Percentiles rank a stretch among this genome's conserved stretches.
These are phyloP conservation scores for Lactifluus rugatus DNA, from an alignment of 768 basidiomycete genomes.

Conservation along the genomic window DNA sequence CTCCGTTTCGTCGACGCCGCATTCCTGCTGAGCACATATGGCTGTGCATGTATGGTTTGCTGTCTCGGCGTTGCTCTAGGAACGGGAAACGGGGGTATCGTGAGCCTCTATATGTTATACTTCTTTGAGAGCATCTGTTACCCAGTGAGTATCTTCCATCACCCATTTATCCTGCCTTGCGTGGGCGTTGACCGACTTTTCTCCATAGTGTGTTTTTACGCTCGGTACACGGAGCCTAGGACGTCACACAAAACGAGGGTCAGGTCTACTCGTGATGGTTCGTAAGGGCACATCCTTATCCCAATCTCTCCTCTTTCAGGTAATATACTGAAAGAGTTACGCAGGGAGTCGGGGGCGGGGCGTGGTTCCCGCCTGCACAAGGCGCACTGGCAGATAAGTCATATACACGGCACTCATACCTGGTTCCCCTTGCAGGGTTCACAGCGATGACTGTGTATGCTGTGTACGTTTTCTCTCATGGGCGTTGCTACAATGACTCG, in stretches of 20 bases:
- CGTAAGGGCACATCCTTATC: background rate
- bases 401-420: constrained; percentile 45
- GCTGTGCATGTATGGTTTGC: constrained; percentile 41
- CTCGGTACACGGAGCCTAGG: constrained; percentile 57
- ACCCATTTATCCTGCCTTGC: too few species aligned
- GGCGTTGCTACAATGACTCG: background rate
- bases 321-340: background rate
- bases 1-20: constrained; percentile 59
- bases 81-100: constrained; percentile 45
- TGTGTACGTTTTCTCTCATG: constrained; percentile 30
- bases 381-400: constrained; percentile 42
- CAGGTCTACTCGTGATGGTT: constrained; percentile 56
- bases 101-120: constrained; percentile 54
- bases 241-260: constrained; percentile 49
- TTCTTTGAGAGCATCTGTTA: constrained; percentile 74
- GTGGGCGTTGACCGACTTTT: background rate
- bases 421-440: constrained; percentile 52
- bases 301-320: background rate
- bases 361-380: constrained; percentile 60
- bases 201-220: constrained; percentile 46
- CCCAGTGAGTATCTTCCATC: constrained; percentile 32
- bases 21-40: constrained; percentile 46
- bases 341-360: constrained; percentile 52
- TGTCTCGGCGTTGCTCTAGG: constrained; percentile 41
- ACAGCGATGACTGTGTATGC: constrained; percentile 49